phyloP scores from a whole-genome alignment of 495 filamentous ascomycete species.

The Endocarpon pusillum region DNA sequence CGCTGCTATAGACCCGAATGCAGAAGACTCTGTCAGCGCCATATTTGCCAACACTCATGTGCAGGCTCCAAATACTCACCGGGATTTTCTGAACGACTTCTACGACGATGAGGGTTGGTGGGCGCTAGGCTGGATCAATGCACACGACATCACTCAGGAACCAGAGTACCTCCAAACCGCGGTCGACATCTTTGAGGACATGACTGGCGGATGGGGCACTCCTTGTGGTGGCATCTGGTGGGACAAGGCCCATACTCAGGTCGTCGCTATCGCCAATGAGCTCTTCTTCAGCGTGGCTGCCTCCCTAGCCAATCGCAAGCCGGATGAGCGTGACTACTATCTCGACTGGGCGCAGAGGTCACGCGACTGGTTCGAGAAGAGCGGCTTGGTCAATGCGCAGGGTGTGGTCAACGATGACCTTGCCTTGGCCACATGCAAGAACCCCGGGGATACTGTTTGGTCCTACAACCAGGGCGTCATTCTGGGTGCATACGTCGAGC shows the following conservation, averaged over 20 bases:
- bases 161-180: slow-evolving; percentile 36
- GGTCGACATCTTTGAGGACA: slow-evolving; percentile 40
- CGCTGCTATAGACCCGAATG: slow-evolving; percentile 25
- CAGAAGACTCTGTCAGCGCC: not conserved
- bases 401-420: slow-evolving; percentile 59
- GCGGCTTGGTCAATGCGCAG: slow-evolving; percentile 48
- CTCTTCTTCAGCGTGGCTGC: slow-evolving; percentile 54
- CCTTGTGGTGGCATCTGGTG: slow-evolving; percentile 52
- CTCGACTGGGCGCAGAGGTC: slow-evolving; percentile 34
- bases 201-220: slow-evolving; percentile 35
- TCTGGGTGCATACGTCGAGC: slow-evolving; percentile 53
- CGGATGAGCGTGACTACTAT: slow-evolving; percentile 32
- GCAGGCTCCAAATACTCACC: slow-evolving; percentile 17
- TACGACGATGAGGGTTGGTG: slow-evolving; percentile 65
- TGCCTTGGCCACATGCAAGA: slow-evolving; percentile 35
- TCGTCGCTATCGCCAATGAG: slow-evolving; percentile 62
- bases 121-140: slow-evolving; percentile 48
- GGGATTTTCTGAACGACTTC: slow-evolving; percentile 41
- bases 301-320: slow-evolving; percentile 51
- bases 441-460: slow-evolving; percentile 47
- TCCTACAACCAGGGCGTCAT: slow-evolving; percentile 74
- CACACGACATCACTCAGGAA: slow-evolving; percentile 42
- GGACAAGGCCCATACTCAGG: slow-evolving; percentile 41
- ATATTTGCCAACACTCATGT: slow-evolving; percentile 20
- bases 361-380: slow-evolving; percentile 52